phyloP scores from a whole-genome alignment of 2,329 filamentous ascomycete genomes.

The Penicillium sp. region DNA sequence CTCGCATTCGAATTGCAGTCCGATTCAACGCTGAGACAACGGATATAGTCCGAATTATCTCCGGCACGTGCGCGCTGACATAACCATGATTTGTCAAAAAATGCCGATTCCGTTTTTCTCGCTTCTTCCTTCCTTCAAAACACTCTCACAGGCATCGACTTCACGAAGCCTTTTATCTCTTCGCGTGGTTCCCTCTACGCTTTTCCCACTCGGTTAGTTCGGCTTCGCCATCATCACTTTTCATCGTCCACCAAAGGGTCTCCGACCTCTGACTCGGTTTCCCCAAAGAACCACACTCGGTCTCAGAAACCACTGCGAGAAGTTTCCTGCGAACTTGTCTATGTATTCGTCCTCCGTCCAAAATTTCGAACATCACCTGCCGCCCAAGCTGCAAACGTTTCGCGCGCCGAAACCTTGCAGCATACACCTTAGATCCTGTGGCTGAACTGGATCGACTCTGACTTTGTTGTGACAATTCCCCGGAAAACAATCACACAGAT shows the following conservation, averaged over 20 bases:
- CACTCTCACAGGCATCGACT: slow-evolving; percentile 10
- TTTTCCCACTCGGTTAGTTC: slow-evolving; percentile 8
- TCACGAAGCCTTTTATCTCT: slow-evolving; percentile 15
- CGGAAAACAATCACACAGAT: slow-evolving; percentile 37
- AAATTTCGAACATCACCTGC: slow-evolving; percentile 91
- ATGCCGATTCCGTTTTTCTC: slow-evolving; percentile 23
- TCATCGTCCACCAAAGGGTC: slow-evolving; percentile 13
- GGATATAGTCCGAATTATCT: slow-evolving; percentile 10
- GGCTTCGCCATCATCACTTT: slow-evolving; percentile 26
- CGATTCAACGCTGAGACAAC: not conserved
- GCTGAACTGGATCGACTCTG: slow-evolving; percentile 60
- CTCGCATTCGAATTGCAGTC: too few species aligned
- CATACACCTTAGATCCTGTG: slow-evolving; percentile 86
- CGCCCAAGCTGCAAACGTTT: slow-evolving; percentile 95
- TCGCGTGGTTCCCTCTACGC: slow-evolving; percentile 20
- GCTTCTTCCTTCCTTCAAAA: slow-evolving; percentile 24
- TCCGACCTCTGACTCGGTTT: slow-evolving; percentile 26
- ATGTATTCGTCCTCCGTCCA: slow-evolving; percentile 98
- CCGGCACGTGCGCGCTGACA: slow-evolving; percentile 27
- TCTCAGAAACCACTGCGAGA: slow-evolving; percentile 40
- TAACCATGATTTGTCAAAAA: slow-evolving; percentile 25
- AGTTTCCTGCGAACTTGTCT: slow-evolving; percentile 63
- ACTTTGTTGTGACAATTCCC: slow-evolving; percentile 27
- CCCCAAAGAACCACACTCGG: slow-evolving; percentile 32
- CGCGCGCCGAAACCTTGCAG: slow-evolving; percentile 93